Base-by-base conservation (phyloP, 257 asterid species). In the Buddleja alternifolia region DNA sequence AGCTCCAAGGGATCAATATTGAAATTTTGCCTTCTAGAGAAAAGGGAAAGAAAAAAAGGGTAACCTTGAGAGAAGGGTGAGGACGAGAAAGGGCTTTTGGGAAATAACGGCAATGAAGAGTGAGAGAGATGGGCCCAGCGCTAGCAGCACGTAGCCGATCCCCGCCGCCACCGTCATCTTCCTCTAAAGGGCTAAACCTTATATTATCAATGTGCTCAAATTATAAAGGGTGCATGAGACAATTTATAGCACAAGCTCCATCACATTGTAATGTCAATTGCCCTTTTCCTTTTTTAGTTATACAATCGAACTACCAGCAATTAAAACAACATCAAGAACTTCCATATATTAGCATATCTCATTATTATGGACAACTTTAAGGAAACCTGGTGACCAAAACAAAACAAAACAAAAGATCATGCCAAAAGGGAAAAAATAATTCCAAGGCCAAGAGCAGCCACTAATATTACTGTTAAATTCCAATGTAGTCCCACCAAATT, bases 111-210 rank as follows among this genome's bases (percentile, higher is more conserved):
- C 80, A 69, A 73, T 52, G 81, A 92, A 90, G 75, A 92, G 91
- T 57, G 97, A 79, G 75, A 92, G 90, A 36, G 95, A 86, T 19
- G 98, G 96, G 12, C 98, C 97, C 4, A 92, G 74, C 0, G 95
- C 98, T 41, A 90, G 16, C 81, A 88, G 77, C 40, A 81, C 84
- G 75, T 92, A 92, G 46, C 97, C 98, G 66, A 88, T 75, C 60
- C 98, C 96, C 46, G 98, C 96, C 39, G 89, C 95, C 51, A 92
- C 85, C 52, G 97, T 87, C 98, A 92, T 87, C 82, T 77, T 80
- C 72, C 36, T 24, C 62, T 7, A 29, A 29, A 29, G 3, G 5
- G 5, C 5, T 29, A 5, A 29, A 29, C 34, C 34, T 29, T 29
- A 29, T 29, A 29, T 29, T 29, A 29, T 29, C 34, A 5, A 29